These are phyloP conservation scores for Phytopythium aichiense DNA, from an alignment of 352 stramenopile genomes.

Conservation along the genomic window DNA sequence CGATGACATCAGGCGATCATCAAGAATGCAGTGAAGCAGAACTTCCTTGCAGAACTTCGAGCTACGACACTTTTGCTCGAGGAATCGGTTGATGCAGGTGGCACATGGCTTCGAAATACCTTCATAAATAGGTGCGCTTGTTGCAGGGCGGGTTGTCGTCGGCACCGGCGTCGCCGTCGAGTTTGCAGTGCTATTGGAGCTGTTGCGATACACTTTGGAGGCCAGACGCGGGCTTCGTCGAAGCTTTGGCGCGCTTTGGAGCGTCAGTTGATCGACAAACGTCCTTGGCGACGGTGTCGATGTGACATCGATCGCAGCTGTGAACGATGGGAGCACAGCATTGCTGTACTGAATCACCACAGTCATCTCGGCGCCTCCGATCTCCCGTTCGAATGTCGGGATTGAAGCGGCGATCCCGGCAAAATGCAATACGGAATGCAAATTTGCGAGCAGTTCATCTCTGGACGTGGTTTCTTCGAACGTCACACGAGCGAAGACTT, in stretches of 20 bases:
- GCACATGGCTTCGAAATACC: background rate
- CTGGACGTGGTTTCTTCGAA: background rate
- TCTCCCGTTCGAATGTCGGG: slow-evolving; percentile 7
- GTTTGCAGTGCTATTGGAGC: slow-evolving; percentile 1
- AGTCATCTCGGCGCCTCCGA: slow-evolving; percentile 10
- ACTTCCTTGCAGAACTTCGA: slow-evolving; percentile 6
- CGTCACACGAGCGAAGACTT: background rate
- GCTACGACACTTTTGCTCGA: background rate
- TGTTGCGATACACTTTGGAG: slow-evolving; percentile 4
- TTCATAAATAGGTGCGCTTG: too few species aligned
- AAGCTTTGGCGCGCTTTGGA: slow-evolving; percentile 5
- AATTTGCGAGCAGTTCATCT: background rate
- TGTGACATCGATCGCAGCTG: background rate
- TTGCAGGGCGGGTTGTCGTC: background rate
- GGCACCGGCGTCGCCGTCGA: too few species aligned
- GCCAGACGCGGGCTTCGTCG: background rate
- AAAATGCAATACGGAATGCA: background rate
- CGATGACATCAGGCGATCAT: too few species aligned
- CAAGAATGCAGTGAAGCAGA: slow-evolving; percentile 13
- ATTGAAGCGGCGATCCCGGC: background rate
- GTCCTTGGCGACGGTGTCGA: background rate
- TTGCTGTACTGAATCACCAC: slow-evolving; percentile 14
- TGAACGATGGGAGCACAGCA: slow-evolving; percentile 14
- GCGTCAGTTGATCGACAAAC: slow-evolving; percentile 11
- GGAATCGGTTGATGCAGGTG: background rate